These are phyloP conservation scores for Raddia guianensis DNA, from an alignment of 176 grass and related monocot species.

Conservation along the genomic window DNA sequence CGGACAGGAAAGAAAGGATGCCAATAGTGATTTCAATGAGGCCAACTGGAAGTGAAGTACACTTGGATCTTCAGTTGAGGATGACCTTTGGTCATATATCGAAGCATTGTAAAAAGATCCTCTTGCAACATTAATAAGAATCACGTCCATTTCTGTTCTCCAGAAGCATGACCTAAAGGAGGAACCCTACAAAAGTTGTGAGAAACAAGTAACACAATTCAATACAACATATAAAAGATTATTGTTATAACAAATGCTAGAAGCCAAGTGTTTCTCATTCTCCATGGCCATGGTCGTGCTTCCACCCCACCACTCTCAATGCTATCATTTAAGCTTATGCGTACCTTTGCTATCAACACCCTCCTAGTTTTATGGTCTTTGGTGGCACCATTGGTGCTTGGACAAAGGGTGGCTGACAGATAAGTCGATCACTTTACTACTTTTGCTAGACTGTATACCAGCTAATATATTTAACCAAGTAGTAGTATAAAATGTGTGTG, in stretches of 20 bases:
- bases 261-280: neutral
- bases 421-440: too few relatives aligned
- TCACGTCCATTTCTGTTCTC: conserved; percentile 44
- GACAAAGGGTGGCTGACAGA: too few relatives aligned
- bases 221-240: neutral
- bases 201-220: conserved; percentile 5
- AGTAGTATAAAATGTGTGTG: too few relatives aligned
- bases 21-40: conserved; percentile 53
- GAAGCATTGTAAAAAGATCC: conserved; percentile 34
- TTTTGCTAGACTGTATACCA: too few relatives aligned
- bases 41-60: conserved; percentile 43
- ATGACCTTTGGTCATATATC: conserved; percentile 29
- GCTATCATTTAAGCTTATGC: too few relatives aligned
- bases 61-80: conserved; percentile 26
- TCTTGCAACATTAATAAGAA: conserved; percentile 58
- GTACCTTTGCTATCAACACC: too few relatives aligned
- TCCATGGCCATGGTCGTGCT: too few relatives aligned
- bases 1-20: conserved; percentile 54
- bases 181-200: conserved; percentile 41
- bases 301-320: too few relatives aligned
- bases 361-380: too few relatives aligned
- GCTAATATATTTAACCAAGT: too few relatives aligned
- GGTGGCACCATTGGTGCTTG: too few relatives aligned
- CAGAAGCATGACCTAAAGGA: conserved; percentile 44
- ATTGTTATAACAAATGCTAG: neutral